Base-by-base conservation (phyloP, 805 yeast genomes). In the Priceomyces melissophilus region DNA sequence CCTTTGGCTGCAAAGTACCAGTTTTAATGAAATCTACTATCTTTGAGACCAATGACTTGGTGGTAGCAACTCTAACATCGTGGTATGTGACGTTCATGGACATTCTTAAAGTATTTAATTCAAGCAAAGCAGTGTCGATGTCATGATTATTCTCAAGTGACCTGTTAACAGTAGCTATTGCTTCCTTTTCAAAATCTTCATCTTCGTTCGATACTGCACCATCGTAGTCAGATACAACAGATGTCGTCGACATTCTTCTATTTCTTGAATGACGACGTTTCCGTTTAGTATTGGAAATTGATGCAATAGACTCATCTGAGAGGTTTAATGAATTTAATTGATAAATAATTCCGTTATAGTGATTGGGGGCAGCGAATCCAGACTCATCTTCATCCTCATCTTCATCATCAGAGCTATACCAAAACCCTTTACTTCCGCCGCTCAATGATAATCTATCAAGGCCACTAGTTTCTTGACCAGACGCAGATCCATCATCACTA, bases 31-130 rank as follows among this genome's bases (percentile, higher is more conserved):
- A 83, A 50, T 87, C 87, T 38, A 79, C 72, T 10, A 87, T 78
- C 54, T 93, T 76, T 32, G 71, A 69, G 33, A 88, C 53, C 54
- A 93, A 69, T 0, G 97, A 93, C 30, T 73, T 71, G 28, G 81
- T 69, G 0, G 96, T 87, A 4, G 96, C 95, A 25, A 69, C 63
- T 58, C 97, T 78, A 10, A 93, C 97, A 57, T 90, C 96, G 54
- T 87, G 95, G 62, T 93, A 91, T 0, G 93, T 78, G 12, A 89
- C 99, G 60, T 93, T 88, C 93, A 90, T 85, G 54, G 96, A 87
- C 99, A 93, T 91, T 66, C 98, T 78, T 56, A 93, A 73, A 0
- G 99, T 93, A 60, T 91, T 91, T 54, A 93, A 76, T 66, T 93
- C 99, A 44, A 93, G 69, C 48, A 88, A 67, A 0, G 99, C 97